Percentiles rank a stretch among this genome's conserved stretches.
Evolutionary conservation across 331 rosid genomes (phyloP).

Genomic region (Erythrophleum ivorense): DNA sequence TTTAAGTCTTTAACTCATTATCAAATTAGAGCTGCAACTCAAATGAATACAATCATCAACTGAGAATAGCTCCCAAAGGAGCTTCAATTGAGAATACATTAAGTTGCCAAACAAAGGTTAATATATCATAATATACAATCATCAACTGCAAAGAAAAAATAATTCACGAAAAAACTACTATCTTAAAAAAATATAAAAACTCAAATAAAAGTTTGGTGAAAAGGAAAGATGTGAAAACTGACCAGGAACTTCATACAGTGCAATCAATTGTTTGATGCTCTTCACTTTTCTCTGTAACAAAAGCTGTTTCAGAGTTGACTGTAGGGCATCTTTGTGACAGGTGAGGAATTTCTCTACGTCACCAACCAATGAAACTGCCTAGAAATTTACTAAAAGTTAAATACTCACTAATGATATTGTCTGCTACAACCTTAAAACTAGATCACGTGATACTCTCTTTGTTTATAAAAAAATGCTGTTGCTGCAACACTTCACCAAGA

Average conservation of each 20-base stretch:
- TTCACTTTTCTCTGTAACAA: constrained; percentile 61
- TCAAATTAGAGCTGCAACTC: constrained; percentile 16
- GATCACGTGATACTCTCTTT: neutral
- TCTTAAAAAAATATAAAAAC: neutral
- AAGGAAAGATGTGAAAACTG: constrained; percentile 30
- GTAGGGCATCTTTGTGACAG: constrained; percentile 61
- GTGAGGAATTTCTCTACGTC: constrained; percentile 81
- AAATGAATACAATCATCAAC: too few species aligned
- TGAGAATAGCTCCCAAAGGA: neutral
- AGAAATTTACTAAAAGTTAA: constrained; percentile 29
- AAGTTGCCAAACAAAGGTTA: neutral
- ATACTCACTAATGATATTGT: neutral
- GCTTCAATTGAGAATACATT: constrained; percentile 11
- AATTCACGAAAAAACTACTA: neutral
- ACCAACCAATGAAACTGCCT: constrained; percentile 66
- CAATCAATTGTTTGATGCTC: constrained; percentile 64
- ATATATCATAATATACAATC: neutral
- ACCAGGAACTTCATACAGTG: constrained; percentile 64
- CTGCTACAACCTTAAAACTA: neutral
- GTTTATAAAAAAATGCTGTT: neutral
- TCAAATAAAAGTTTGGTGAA: neutral
- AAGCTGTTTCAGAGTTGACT: constrained; percentile 53
- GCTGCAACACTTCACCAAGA: neutral
- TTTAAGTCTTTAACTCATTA: constrained; percentile 16
- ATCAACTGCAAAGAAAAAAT: neutral